Evolutionary conservation across 352 stramenopile genomes (phyloP).

Genomic region (Phytophthora hibernalis): DNA sequence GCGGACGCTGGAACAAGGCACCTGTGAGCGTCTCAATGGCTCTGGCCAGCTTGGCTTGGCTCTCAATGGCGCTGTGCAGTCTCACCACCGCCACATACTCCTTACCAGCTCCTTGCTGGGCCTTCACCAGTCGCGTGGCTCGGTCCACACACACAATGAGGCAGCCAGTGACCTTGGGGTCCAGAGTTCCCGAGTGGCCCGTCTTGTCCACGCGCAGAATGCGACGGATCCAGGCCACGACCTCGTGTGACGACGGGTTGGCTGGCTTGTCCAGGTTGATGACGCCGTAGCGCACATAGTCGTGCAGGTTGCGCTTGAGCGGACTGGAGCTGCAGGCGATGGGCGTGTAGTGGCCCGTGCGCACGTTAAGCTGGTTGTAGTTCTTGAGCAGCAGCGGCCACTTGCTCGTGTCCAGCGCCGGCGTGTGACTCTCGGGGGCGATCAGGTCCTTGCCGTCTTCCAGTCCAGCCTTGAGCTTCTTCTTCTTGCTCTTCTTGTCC

Average conservation of each 20-base stretch:
- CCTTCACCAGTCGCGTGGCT: slow-evolving; percentile 93
- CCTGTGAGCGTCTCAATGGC: slow-evolving; percentile 99
- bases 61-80: slow-evolving; percentile 96
- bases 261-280: slow-evolving; percentile 99
- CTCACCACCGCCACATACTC: slow-evolving; percentile 99
- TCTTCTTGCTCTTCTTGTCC: slow-evolving; percentile 91
- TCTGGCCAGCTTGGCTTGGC: slow-evolving; percentile 91
- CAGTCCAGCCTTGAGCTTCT: slow-evolving; percentile 86
- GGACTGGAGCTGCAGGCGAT: slow-evolving; percentile 97
- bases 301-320: slow-evolving; percentile 96
- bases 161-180: slow-evolving; percentile 99
- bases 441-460: slow-evolving; percentile 77
- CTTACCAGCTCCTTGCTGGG: slow-evolving; percentile 97
- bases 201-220: slow-evolving; percentile 99
- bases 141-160: slow-evolving; percentile 99
- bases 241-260: slow-evolving; percentile 99
- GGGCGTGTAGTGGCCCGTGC: slow-evolving; percentile 99
- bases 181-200: slow-evolving; percentile 98
- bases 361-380: slow-evolving; percentile 99
- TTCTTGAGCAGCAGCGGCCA: slow-evolving; percentile 99
- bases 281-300: slow-evolving; percentile 99
- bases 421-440: slow-evolving; percentile 77
- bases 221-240: slow-evolving; percentile 99
- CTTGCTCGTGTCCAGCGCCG: slow-evolving; percentile 96
- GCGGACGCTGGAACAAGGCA: slow-evolving; percentile 99